Base-by-base conservation (phyloP, 768 basidiomycete genomes). In the Lentinula raphanica region DNA sequence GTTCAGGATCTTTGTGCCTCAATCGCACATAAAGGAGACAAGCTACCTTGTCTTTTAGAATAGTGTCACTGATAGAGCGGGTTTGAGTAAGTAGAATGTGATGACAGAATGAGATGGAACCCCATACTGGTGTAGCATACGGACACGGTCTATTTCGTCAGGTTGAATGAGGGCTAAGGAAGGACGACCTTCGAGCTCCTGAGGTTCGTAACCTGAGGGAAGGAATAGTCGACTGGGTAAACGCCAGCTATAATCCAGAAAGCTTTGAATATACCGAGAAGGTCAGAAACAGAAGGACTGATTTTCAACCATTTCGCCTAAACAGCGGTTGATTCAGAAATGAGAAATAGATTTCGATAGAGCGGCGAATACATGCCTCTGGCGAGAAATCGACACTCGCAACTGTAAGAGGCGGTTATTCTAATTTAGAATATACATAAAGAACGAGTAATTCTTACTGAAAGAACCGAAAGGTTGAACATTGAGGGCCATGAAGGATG, bases 361-460 rank as follows among this genome's bases (percentile, higher is more conserved):
- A 12, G 7, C 2, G 23, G 11, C 35, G 17, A 42, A 23, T 12
- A 35, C 6, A 54, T 56, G 88, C 88, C 71, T 89, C 79, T 71
- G 86, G 80, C 3, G 87, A 84, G 70, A 91, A 90, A 70, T 92
- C 90, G 54, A 90, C 84, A 64, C 91, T 92, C 19, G 83, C 87
- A 60, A 92, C 90, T 90, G 66, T 11, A 54, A 35, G 38, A 53
- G 51, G 60, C 58, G 58, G 42, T 21, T 35, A 13, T n/a, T n/a
- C n/a, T n/a, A n/a, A n/a, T n/a, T n/a, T n/a, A n/a, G n/a, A n/a
- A n/a, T n/a, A n/a, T n/a, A n/a, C n/a, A n/a, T n/a, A n/a, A 40
- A 62, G 27, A 49, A 61, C 59, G 56, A 35, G 12, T 9, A 54
- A 42, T 35, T 81, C 87, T 54, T 59, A 90, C 90, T 91, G 79